Evolutionary conservation across 208 protist genomes (phyloP), one percentile per base, ranked within the genome.

Genomic region (Perkinsela sp.): DNA sequence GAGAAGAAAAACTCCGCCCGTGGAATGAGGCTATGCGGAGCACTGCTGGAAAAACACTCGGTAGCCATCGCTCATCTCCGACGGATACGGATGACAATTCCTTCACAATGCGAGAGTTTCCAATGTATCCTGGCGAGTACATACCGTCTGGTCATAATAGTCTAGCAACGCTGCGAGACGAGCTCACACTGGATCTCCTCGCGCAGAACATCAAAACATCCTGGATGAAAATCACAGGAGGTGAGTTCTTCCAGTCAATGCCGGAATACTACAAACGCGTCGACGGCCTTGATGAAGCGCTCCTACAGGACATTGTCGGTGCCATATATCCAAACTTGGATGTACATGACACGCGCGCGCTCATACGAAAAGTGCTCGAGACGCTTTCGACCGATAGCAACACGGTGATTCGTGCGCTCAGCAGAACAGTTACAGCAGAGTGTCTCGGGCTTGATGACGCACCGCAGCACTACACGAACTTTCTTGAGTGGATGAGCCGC

Each of bases 101-200:
- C 22, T 92, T 92, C 70, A 81, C 89, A 29, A 88, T 92, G 68
- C 83, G 86, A 29, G 83, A 92, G 68, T 92, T 88, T 67, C 86
- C 86, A 0, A 89, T 92, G 86, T 92, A 87, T 69, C 86, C 86
- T 0, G 86, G 86, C 0, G 86, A 92, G 74, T 92, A 92, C 74
- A 80, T 92, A 30, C 86, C 86, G 13, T 76, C 86, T 0, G 74
- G 79, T 28, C 86, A 92, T 76, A 88, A 89, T 67, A 83, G 81
- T 16, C 72, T 92, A 29, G 86, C 83, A 1, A 88, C 86, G 2
- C 74, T 92, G 1, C 79, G 82, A n/a, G 81, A 92, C 67, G 79
- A 89, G 30, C 75, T 92, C 2, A 76, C 78, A 6, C 72, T 78
- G 30, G 86, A 92, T 40, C 72, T 92, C 69, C 88, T 81, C 1